Percentiles rank a stretch among this genome's conserved stretches.
These are phyloP conservation scores for Dictyostelium capitatum DNA, from an alignment of 78 protist species.

Conservation along the genomic window DNA sequence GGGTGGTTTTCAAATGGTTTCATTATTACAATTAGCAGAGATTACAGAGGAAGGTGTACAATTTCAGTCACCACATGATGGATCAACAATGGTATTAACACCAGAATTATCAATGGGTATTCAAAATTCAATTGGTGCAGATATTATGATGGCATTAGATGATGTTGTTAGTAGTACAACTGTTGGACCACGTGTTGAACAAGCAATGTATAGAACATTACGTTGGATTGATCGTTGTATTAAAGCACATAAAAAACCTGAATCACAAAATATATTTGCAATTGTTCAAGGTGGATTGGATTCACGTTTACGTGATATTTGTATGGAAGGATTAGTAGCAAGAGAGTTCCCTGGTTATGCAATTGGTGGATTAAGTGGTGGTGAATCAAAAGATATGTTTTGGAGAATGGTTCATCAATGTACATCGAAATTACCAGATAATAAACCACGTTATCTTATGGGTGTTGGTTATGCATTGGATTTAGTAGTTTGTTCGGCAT, in stretches of 20 bases:
- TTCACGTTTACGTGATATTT: slow-evolving; percentile 70
- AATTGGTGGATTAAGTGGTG: slow-evolving; percentile 98
- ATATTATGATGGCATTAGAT: slow-evolving; percentile 98
- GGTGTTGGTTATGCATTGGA: slow-evolving; percentile 99
- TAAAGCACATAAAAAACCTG: slow-evolving; percentile 87
- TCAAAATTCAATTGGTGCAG: slow-evolving; percentile 97
- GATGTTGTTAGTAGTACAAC: slow-evolving; percentile 89
- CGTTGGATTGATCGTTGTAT: slow-evolving; percentile 99
- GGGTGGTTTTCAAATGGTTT: slow-evolving; percentile 97
- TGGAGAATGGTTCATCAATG: slow-evolving; percentile 89
- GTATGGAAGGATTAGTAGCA: slow-evolving; percentile 87
- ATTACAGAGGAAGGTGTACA: slow-evolving; percentile 97
- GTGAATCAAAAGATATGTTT: slow-evolving; percentile 94
- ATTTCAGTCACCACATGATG: slow-evolving; percentile 96
- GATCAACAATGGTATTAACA: slow-evolving; percentile 92
- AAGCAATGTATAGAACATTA: slow-evolving; percentile 95
- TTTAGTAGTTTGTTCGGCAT: slow-evolving; percentile 95
- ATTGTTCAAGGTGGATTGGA: slow-evolving; percentile 97
- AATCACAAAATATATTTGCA: slow-evolving; percentile 90
- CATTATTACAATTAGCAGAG: slow-evolving; percentile 92
- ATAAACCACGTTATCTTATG: slow-evolving; percentile 97
- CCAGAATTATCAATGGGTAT: slow-evolving; percentile 96
- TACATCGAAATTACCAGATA: slow-evolving; percentile 87
- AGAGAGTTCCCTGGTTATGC: slow-evolving; percentile 96
- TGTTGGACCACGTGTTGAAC: slow-evolving; percentile 92